Evolutionary conservation across 345 rosid genomes (phyloP).

Genomic region (Syzygium aqueum): DNA sequence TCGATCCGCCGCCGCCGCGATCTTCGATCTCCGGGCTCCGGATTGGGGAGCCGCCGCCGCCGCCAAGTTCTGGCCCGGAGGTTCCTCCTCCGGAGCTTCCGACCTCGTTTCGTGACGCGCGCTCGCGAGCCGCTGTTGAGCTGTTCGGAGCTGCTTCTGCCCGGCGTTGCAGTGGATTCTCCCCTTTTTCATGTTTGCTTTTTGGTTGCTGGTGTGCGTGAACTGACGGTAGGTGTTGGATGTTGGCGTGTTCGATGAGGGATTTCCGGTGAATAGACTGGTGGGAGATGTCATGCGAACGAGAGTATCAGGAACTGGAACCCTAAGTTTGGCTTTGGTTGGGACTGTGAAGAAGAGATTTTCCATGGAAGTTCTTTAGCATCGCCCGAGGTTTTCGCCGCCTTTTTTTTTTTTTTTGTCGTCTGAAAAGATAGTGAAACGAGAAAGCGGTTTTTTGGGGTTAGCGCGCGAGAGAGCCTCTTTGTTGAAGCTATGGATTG

Average conservation of each 20-base stretch:
- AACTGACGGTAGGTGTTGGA: not conserved
- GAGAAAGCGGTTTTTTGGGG: not conserved
- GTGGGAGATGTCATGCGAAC: not conserved
- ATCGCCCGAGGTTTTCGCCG: not conserved
- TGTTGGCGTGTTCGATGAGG: not conserved
- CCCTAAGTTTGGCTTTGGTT: not conserved
- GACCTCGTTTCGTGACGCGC: not conserved
- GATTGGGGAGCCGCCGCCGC: not conserved
- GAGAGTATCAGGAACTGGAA: not conserved
- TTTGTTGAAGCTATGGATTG: conserved; percentile 28
- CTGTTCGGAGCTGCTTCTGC: not conserved
- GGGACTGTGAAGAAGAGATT: not conserved
- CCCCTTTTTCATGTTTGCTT: not conserved
- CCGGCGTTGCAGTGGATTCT: not conserved
- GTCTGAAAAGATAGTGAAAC: not conserved
- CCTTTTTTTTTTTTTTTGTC: not conserved
- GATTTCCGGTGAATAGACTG: not conserved
- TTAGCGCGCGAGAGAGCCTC: not conserved
- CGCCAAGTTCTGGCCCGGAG: not conserved
- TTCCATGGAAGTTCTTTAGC: conserved; percentile 34
- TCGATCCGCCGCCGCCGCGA: not conserved
- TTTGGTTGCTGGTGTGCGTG: not conserved
- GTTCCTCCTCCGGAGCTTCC: not conserved
- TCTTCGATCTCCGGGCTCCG: not conserved
- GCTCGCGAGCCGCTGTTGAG: not conserved